Percentiles rank a stretch among this genome's conserved stretches.
These are phyloP conservation scores for Colletotrichum cordylinicola DNA, from an alignment of 2,329 filamentous ascomycete species.

Conservation along the genomic window DNA sequence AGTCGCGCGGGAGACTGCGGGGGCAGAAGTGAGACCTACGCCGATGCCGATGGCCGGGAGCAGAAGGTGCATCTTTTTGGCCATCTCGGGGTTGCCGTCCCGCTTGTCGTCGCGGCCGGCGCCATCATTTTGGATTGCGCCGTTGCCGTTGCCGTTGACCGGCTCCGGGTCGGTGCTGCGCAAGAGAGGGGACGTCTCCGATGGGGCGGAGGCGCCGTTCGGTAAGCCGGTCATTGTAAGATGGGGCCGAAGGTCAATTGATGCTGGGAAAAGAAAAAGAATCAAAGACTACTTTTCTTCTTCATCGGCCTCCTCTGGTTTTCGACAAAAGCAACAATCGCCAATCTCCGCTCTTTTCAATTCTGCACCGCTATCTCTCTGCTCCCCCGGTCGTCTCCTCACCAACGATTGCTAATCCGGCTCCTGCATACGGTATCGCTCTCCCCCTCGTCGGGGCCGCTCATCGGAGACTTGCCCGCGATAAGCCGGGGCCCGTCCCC, in stretches of 20 bases:
- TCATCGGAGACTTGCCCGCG: constrained; percentile 13
- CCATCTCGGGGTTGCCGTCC: constrained; percentile 32
- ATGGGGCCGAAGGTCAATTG: neutral
- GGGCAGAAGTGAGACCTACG: constrained; percentile 24
- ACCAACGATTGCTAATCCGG: neutral
- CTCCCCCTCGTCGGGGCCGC: neutral
- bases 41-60: constrained; percentile 44
- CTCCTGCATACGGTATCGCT: constrained; percentile 4
- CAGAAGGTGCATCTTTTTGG: constrained; percentile 41
- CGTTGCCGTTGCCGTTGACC: constrained; percentile 10
- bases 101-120: constrained; percentile 5
- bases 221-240: neutral
- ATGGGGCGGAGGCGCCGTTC: constrained; percentile 8
- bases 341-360: neutral
- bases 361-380: neutral
- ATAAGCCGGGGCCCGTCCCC: neutral
- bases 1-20: neutral
- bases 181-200: constrained; percentile 34
- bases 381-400: neutral
- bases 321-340: neutral
- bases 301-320: neutral
- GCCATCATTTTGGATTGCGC: constrained; percentile 8
- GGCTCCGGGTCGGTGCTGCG: constrained; percentile 3
- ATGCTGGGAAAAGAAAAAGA: neutral
- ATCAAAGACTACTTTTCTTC: neutral